phyloP scores from a whole-genome alignment of 1,284 basidiomycete genomes.

The Ceratobasidium sp. region DNA sequence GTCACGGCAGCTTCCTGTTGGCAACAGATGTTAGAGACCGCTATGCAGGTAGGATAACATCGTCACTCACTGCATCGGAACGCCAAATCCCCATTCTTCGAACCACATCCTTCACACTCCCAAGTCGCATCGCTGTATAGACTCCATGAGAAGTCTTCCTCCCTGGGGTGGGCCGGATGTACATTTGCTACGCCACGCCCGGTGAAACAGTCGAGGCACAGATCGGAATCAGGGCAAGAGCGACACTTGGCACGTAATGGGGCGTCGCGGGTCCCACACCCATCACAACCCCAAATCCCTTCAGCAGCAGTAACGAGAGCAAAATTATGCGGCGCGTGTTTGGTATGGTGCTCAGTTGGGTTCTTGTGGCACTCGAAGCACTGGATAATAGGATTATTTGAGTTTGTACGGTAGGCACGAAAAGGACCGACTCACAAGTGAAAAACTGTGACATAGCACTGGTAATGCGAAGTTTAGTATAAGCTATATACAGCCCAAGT shows the following conservation, averaged over 20 bases:
- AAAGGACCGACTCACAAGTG: constrained; percentile 4
- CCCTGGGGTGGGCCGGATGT: constrained; percentile 25
- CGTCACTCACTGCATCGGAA: constrained; percentile 29
- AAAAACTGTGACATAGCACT: constrained; percentile 32
- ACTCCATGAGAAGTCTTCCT: constrained; percentile 27
- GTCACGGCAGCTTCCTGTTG: constrained; percentile 34
- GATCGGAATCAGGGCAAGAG: constrained; percentile 21
- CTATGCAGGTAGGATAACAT: background rate
- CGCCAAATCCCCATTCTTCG: constrained; percentile 21
- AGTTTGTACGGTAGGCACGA: background rate
- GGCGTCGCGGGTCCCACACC: constrained; percentile 32
- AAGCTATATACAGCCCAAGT: background rate
- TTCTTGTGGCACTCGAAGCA: constrained; percentile 36
- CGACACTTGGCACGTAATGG: constrained; percentile 30
- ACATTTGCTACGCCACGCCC: constrained; percentile 25
- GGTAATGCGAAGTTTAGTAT: background rate
- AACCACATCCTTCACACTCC: constrained; percentile 32
- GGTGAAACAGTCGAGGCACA: constrained; percentile 30
- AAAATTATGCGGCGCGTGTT: constrained; percentile 32
- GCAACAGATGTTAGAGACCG: background rate
- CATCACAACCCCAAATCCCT: constrained; percentile 29
- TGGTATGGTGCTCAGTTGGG: constrained; percentile 26
- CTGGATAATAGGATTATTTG: background rate
- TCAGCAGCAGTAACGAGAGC: constrained; percentile 24
- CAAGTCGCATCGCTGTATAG: constrained; percentile 27